Conservation (phyloP, 345 rosid species). For the Citrus reticulata region DNA sequence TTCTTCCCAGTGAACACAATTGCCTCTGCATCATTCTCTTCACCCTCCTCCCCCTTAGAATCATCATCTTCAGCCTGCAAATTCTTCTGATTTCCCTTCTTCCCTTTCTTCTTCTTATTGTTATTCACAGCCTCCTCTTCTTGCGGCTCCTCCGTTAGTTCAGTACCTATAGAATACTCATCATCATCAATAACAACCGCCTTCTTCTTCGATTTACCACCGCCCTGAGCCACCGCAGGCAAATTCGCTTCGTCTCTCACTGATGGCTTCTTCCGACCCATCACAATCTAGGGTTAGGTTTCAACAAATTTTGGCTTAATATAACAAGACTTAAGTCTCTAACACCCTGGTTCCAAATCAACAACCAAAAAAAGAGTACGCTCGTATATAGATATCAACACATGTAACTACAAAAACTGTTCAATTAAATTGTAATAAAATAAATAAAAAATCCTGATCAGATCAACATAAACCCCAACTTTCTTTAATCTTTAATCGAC, state of each 20-base stretch:
- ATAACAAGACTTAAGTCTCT: not conserved
- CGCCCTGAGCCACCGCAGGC: slow-evolving; percentile 31
- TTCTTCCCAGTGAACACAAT: slow-evolving; percentile 45
- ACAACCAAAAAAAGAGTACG: not conserved
- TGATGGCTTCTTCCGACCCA: slow-evolving; percentile 76
- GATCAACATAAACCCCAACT: not conserved
- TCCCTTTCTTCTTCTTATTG: slow-evolving; percentile 60
- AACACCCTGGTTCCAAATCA: not conserved
- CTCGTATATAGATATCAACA: not conserved
- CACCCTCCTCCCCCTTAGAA: slow-evolving; percentile 20
- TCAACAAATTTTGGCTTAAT: slow-evolving; percentile 1
- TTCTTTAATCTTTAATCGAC: not conserved
- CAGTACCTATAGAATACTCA: slow-evolving; percentile 68
- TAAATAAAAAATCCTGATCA: not conserved
- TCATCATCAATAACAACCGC: slow-evolving; percentile 65
- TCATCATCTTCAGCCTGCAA: slow-evolving; percentile 27
- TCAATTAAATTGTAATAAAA: not conserved
- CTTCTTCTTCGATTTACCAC: slow-evolving; percentile 77
- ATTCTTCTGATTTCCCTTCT: slow-evolving; percentile 49
- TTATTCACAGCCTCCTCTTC: slow-evolving; percentile 35
- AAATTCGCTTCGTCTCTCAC: slow-evolving; percentile 48
- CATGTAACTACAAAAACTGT: not conserved
- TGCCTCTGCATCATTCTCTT: slow-evolving; percentile 34
- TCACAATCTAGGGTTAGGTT: slow-evolving; percentile 10
- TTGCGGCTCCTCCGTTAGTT: slow-evolving; percentile 48